phyloP scores from a whole-genome alignment of 805 yeast genomes.

The Candida ascalaphidarum region DNA sequence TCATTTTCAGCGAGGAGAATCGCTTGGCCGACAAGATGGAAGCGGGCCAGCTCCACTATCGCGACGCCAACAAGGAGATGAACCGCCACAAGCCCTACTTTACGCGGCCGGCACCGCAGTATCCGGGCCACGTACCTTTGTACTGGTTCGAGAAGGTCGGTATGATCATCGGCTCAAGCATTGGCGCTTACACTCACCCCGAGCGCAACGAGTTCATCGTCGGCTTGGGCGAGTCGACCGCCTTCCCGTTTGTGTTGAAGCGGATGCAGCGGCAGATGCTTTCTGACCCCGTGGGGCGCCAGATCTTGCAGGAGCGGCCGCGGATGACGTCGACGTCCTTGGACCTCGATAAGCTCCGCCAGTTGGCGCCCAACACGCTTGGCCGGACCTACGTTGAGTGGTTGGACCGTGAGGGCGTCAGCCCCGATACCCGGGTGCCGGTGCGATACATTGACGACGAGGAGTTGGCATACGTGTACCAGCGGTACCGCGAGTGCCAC shows the following conservation, averaged over 20 bases:
- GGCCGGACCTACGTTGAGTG: slow-evolving; percentile 77
- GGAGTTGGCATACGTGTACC: slow-evolving; percentile 86
- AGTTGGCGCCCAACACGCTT: slow-evolving; percentile 58
- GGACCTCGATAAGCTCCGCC: slow-evolving; percentile 50
- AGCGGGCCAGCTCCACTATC: slow-evolving; percentile 36
- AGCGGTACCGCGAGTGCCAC: slow-evolving; percentile 92
- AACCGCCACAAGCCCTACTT: slow-evolving; percentile 22
- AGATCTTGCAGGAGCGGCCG: slow-evolving; percentile 72
- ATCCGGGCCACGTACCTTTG: slow-evolving; percentile 77
- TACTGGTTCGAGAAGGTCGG: slow-evolving; percentile 51
- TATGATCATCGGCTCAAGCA: slow-evolving; percentile 63
- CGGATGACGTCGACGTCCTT: slow-evolving; percentile 69
- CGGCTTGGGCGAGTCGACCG: slow-evolving; percentile 86
- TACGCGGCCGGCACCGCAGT: slow-evolving; percentile 36
- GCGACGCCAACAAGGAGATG: slow-evolving; percentile 22
- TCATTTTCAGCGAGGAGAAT: slow-evolving; percentile 35
- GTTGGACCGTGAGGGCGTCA: slow-evolving; percentile 80
- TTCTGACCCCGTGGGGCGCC: slow-evolving; percentile 64
- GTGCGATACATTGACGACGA: slow-evolving; percentile 85
- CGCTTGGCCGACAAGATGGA: slow-evolving; percentile 55
- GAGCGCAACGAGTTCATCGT: slow-evolving; percentile 69
- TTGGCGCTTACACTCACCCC: slow-evolving; percentile 72
- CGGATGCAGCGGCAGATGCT: slow-evolving; percentile 68
- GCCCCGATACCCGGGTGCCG: slow-evolving; percentile 88
- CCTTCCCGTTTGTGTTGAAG: slow-evolving; percentile 58